Percentiles rank a stretch among this genome's conserved stretches.
These are phyloP conservation scores for Lojkania enalia DNA, from an alignment of 2,329 filamentous ascomycete genomes.

Conservation along the genomic window DNA sequence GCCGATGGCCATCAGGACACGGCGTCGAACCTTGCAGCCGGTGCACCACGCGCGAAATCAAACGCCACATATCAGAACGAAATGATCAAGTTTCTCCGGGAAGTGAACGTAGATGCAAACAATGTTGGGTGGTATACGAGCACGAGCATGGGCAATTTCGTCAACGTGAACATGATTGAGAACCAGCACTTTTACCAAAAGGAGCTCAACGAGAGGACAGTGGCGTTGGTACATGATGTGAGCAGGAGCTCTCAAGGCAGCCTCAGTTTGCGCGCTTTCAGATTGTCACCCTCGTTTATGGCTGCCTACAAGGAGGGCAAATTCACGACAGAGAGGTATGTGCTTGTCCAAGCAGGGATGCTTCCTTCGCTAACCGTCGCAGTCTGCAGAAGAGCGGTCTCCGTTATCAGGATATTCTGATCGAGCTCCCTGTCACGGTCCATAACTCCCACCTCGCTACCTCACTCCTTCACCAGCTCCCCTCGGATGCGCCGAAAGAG, in stretches of 20 bases:
- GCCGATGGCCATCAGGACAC: slow-evolving; percentile 46
- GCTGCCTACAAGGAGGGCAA: slow-evolving; percentile 93
- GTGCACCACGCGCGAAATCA: slow-evolving; percentile 88
- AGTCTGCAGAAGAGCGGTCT: slow-evolving; percentile 95
- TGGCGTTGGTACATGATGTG: slow-evolving; percentile 92
- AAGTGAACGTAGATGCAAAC: slow-evolving; percentile 98
- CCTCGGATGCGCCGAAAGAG: slow-evolving; percentile 64
- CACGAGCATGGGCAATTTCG: slow-evolving; percentile 97
- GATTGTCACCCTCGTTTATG: slow-evolving; percentile 86
- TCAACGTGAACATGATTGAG: slow-evolving; percentile 93
- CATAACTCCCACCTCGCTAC: slow-evolving; percentile 98
- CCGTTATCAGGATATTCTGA: slow-evolving; percentile 88
- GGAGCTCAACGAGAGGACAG: slow-evolving; percentile 80
- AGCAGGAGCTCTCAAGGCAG: slow-evolving; percentile 92
- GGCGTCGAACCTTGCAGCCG: slow-evolving; percentile 68
- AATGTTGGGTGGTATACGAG: slow-evolving; percentile 98
- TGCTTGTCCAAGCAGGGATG: slow-evolving; percentile 4
- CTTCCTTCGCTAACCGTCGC: slow-evolving; percentile 24
- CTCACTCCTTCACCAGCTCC: slow-evolving; percentile 90
- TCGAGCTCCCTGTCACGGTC: slow-evolving; percentile 84
- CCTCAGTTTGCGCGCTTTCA: slow-evolving; percentile 87
- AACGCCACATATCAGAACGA: slow-evolving; percentile 89
- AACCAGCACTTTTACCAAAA: slow-evolving; percentile 98
- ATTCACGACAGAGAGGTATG: slow-evolving; percentile 93
- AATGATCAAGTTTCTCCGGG: slow-evolving; percentile 95